Evolutionary conservation across 768 basidiomycete species (phyloP).

Genomic region (Kwoniella sp.): DNA sequence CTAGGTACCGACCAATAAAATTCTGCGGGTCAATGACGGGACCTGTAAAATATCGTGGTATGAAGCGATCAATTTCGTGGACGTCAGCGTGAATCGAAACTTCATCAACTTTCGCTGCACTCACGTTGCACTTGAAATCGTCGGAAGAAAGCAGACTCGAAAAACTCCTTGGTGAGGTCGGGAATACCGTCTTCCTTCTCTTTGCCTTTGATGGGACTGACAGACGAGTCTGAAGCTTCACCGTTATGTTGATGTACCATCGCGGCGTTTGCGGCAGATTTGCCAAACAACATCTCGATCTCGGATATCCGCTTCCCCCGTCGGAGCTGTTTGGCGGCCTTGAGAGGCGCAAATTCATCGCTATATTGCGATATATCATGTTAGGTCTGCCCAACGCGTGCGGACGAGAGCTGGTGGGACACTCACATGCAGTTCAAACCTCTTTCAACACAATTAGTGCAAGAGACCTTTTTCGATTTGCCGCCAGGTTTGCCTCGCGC

Average conservation of each 20-base stretch:
- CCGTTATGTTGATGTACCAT: constrained; percentile 15
- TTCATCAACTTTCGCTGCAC: constrained; percentile 46
- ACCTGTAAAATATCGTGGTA: constrained; percentile 60
- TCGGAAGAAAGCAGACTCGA: constrained; percentile 79
- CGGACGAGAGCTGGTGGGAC: background rate
- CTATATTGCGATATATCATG: constrained; percentile 58
- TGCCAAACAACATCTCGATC: constrained; percentile 48
- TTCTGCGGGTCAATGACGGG: constrained; percentile 81
- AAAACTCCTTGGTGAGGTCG: constrained; percentile 74
- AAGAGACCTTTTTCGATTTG: constrained; percentile 61
- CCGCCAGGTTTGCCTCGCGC: constrained; percentile 17
- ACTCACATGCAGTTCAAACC: constrained; percentile 91
- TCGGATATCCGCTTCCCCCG: constrained; percentile 51
- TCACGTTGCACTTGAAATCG: constrained; percentile 83
- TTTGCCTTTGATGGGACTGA: constrained; percentile 16
- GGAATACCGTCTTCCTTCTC: constrained; percentile 63
- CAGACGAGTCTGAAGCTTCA: constrained; percentile 6
- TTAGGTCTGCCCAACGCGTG: background rate
- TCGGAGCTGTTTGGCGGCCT: constrained; percentile 77
- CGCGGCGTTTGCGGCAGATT: constrained; percentile 29
- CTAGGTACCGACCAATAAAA: constrained; percentile 68
- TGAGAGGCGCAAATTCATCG: constrained; percentile 88
- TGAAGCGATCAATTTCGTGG: background rate
- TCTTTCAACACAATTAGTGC: constrained; percentile 88
- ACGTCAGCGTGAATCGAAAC: background rate